Base-by-base conservation (phyloP, 345 rosid genomes). In the Kernera saxatilis region DNA sequence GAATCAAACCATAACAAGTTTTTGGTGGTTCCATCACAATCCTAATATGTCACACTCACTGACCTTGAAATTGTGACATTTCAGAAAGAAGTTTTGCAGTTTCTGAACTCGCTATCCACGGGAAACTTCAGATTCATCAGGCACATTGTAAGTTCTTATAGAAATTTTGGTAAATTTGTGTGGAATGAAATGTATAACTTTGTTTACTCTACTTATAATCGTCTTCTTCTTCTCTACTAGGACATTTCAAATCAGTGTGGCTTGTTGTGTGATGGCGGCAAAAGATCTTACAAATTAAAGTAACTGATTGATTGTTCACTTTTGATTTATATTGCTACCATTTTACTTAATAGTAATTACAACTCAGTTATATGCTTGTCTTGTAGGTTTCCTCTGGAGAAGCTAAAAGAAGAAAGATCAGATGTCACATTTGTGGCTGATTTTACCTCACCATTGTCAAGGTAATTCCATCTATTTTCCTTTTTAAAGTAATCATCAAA, bases 81-180 rank as follows among this genome's bases (percentile, higher is more conserved):
- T 78, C 84, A 84, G 91, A 71, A 71, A 67, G 93, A 91, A 84
- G 88, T 88, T 76, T 77, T 82, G 40, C 82, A 82, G 69, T 78
- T 88, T 58, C 68, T 86, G 18, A 63, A 75, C 9, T 77, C 83
- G 21, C 67, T 88, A 52, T 67, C 82, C 55, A 67, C 83, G n/a
- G 90, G 92, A 71, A 88, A 85, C 70, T 88, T 85, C 55, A 86
- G 79, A 68, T 82, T 35, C 59, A 87, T 91, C 33, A 77, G 67
- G 56, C 86, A 83, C 71, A 72, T 91, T 73, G 94, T 90, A 83
- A 72, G 90, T 77, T 58, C 55, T 67, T 52, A 40, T 2, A 32
- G 26, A 39, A 23, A 3, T 29, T 13, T 18, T 44, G 53, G 40
- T 29, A 51, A 51, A 60, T 22, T 10, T 59, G 19, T 3, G 18